Percentiles rank a stretch among this genome's conserved stretches.
Evolutionary conservation across 2,329 filamentous ascomycete species (phyloP).

Genomic region (Penicillium sp.): DNA sequence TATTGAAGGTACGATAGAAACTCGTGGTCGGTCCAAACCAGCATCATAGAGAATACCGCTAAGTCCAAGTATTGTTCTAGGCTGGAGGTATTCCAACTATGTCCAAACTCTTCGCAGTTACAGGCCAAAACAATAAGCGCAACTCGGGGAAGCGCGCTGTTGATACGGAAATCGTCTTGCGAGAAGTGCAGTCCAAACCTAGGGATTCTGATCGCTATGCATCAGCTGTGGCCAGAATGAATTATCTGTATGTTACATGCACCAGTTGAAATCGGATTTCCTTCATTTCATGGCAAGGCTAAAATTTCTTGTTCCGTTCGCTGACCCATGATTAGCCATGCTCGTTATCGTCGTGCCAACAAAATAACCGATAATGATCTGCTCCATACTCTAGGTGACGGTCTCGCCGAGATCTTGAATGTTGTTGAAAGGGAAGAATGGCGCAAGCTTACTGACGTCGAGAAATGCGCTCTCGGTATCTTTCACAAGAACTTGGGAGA

Average conservation of each 20-base stretch:
- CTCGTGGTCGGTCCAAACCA: neutral
- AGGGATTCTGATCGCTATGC: constrained; percentile 38
- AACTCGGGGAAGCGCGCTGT: constrained; percentile 48
- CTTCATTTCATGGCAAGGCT: neutral
- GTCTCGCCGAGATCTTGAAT: constrained; percentile 58
- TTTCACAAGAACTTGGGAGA: constrained; percentile 63
- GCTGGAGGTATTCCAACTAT: constrained; percentile 52
- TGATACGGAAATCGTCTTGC: constrained; percentile 47
- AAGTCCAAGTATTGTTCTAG: constrained; percentile 13
- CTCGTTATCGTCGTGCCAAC: constrained; percentile 50
- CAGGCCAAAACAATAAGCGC: constrained; percentile 42
- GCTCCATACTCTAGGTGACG: constrained; percentile 58
- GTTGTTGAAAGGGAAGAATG: constrained; percentile 64
- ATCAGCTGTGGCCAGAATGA: constrained; percentile 56
- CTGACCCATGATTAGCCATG: constrained; percentile 35
- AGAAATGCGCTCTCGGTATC: constrained; percentile 60
- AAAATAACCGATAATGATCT: constrained; percentile 57
- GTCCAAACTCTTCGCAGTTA: constrained; percentile 44
- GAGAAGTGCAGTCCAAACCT: constrained; percentile 39
- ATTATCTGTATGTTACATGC: constrained; percentile 44
- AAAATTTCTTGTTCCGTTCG: neutral
- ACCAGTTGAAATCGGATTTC: neutral
- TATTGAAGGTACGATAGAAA: constrained; percentile 23
- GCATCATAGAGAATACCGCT: neutral
- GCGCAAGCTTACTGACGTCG: constrained; percentile 61